These are phyloP conservation scores for Tuber melanosporum DNA, from an alignment of 495 filamentous ascomycete species.

Conservation along the genomic window DNA sequence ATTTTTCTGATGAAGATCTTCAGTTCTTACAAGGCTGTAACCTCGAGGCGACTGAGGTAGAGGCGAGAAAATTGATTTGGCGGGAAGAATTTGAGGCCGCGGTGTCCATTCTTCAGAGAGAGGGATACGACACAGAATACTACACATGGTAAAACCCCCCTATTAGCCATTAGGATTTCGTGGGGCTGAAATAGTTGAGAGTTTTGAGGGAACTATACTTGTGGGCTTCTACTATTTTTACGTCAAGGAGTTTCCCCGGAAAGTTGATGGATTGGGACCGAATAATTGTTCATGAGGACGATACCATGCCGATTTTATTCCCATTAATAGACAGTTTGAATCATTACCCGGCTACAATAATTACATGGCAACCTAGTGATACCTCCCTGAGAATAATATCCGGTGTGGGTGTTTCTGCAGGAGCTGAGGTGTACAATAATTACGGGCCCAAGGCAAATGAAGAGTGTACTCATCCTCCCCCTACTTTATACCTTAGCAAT, in stretches of 20 bases:
- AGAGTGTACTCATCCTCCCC: constrained; percentile 48
- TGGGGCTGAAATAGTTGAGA: constrained; percentile 18
- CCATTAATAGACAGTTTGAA: constrained; percentile 59
- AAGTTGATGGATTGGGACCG: constrained; percentile 29
- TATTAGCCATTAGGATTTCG: background rate
- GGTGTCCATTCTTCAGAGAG: constrained; percentile 41
- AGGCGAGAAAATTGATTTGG: constrained; percentile 47
- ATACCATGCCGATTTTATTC: constrained; percentile 50
- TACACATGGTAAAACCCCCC: constrained; percentile 43
- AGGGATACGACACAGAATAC: constrained; percentile 19
- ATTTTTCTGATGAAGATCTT: constrained; percentile 52
- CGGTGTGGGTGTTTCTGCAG: constrained; percentile 47
- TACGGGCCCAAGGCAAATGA: constrained; percentile 64
- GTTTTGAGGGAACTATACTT: constrained; percentile 54
- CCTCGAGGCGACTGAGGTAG: constrained; percentile 47
- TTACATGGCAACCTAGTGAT: constrained; percentile 55
- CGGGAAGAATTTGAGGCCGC: constrained; percentile 49
- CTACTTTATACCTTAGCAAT: background rate
- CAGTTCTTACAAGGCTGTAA: constrained; percentile 57
- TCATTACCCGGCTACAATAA: constrained; percentile 53
- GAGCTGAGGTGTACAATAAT: constrained; percentile 59
- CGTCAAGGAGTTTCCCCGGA: constrained; percentile 51
- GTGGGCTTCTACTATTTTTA: constrained; percentile 60
- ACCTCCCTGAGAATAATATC: constrained; percentile 49
- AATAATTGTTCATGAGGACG: background rate